These are phyloP conservation scores for Acrocalymma vagum DNA, from an alignment of 2,329 filamentous ascomycete genomes.

Conservation along the genomic window DNA sequence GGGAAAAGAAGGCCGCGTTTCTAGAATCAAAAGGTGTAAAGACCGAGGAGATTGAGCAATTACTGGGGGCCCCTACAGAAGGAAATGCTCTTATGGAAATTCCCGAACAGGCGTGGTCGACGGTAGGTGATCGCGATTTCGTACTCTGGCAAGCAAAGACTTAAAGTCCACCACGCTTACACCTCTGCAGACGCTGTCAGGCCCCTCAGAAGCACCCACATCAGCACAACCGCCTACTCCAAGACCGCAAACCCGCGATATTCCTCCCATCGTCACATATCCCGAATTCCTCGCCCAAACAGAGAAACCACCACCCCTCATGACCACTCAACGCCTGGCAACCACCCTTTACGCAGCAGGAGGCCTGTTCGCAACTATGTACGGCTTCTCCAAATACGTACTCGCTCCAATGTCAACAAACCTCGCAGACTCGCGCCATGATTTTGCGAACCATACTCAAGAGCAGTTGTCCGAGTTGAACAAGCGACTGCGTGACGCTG, in stretches of 20 bases:
- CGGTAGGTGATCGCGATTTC: constrained; percentile 23
- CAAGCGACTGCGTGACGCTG: constrained; percentile 64
- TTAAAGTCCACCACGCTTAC: not conserved
- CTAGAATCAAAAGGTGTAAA: constrained; percentile 78
- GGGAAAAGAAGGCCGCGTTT: constrained; percentile 79
- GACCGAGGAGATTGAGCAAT: constrained; percentile 70
- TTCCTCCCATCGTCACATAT: constrained; percentile 72
- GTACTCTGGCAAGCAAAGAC: not conserved
- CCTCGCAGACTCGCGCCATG: constrained; percentile 64
- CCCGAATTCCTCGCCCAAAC: constrained; percentile 70
- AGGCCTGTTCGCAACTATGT: constrained; percentile 66
- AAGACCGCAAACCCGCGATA: constrained; percentile 46
- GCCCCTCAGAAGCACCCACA: constrained; percentile 25
- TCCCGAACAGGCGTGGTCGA: constrained; percentile 37
- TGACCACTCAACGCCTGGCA: constrained; percentile 64
- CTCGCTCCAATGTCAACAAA: constrained; percentile 68
- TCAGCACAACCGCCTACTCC: constrained; percentile 18
- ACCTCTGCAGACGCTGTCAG: constrained; percentile 21
- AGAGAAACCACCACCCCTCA: constrained; percentile 65
- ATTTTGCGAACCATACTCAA: constrained; percentile 62
- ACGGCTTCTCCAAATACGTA: constrained; percentile 75
- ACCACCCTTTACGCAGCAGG: constrained; percentile 66
- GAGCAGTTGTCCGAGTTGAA: constrained; percentile 64
- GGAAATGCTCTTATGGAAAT: constrained; percentile 29
- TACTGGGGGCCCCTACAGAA: constrained; percentile 58